phyloP scores from a whole-genome alignment of 2,329 filamentous ascomycete genomes.

The Penicillium crustosum region DNA sequence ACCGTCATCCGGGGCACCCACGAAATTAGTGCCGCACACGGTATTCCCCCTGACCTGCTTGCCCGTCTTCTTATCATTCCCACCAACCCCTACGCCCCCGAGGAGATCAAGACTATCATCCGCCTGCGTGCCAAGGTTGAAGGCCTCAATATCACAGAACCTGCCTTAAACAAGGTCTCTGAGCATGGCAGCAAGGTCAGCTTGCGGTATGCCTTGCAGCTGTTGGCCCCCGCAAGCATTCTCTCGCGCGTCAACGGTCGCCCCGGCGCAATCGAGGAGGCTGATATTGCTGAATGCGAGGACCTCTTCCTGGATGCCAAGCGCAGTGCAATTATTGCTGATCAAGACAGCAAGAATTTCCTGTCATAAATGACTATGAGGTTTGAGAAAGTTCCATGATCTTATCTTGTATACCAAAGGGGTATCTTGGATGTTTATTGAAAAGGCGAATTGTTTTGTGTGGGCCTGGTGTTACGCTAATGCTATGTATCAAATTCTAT shows the following conservation, averaged over 20 bases:
- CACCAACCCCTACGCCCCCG: slow-evolving; percentile 80
- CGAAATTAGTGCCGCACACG: slow-evolving; percentile 78
- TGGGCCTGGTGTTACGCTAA: slow-evolving; percentile 25
- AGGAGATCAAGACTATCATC: slow-evolving; percentile 92
- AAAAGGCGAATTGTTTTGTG: slow-evolving; percentile 29
- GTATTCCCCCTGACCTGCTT: slow-evolving; percentile 89
- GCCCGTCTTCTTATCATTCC: slow-evolving; percentile 93
- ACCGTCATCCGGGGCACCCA: slow-evolving; percentile 87
- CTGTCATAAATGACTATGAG: slow-evolving; percentile 42
- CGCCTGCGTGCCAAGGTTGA: slow-evolving; percentile 80
- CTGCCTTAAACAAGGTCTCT: slow-evolving; percentile 82
- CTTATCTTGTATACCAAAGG: slow-evolving; percentile 28
- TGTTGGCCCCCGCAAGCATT: slow-evolving; percentile 87
- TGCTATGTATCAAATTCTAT: slow-evolving; percentile 23
- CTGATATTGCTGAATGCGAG: slow-evolving; percentile 77
- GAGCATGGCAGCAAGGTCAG: slow-evolving; percentile 86
- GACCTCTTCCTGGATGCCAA: slow-evolving; percentile 81
- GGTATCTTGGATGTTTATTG: slow-evolving; percentile 22
- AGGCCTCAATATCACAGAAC: slow-evolving; percentile 73
- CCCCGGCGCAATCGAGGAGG: slow-evolving; percentile 68
- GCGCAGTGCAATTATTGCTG: slow-evolving; percentile 70
- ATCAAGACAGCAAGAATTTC: slow-evolving; percentile 64
- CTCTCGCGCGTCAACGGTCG: slow-evolving; percentile 81
- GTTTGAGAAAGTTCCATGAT: slow-evolving; percentile 17
- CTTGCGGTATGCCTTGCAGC: slow-evolving; percentile 86